Evolutionary conservation across 441 rosid genomes (phyloP).

Genomic region (Manihot esculenta): DNA sequence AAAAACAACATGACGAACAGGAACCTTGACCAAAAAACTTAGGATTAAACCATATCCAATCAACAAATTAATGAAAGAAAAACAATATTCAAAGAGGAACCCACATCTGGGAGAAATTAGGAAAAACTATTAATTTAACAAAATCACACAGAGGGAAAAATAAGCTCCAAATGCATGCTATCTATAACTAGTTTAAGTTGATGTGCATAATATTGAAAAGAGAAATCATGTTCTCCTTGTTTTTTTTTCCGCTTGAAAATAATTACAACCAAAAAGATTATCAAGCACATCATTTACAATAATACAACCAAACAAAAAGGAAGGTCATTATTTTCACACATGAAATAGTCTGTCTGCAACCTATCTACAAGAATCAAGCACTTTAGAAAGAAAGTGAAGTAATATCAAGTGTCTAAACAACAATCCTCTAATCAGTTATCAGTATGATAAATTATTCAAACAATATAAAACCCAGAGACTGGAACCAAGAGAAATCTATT

Average conservation of each 20-base stretch:
- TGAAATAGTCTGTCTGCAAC: not conserved
- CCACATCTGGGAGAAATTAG: not conserved
- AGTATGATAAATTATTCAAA: not conserved
- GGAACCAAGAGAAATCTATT: too few species aligned
- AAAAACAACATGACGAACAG: conserved; percentile 93
- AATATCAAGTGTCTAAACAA: not conserved
- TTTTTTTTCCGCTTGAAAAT: not conserved
- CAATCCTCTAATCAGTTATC: too few species aligned
- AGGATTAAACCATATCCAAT: conserved; percentile 4
- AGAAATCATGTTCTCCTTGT: not conserved
- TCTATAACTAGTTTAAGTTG: not conserved
- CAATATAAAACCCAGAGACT: too few species aligned
- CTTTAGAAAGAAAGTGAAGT: not conserved
- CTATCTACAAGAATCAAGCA: not conserved
- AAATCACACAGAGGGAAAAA: not conserved
- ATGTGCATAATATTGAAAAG: not conserved
- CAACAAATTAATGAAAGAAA: not conserved
- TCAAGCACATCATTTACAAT: not conserved
- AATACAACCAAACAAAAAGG: not conserved
- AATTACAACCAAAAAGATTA: not conserved
- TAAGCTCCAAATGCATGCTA: not conserved
- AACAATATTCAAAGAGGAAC: not conserved
- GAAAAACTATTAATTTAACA: not conserved
- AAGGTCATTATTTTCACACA: too few species aligned
- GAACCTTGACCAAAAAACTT: conserved; percentile 59